These are phyloP conservation scores for Citrus hindsii DNA, from an alignment of 345 rosid genomes.

Conservation along the genomic window DNA sequence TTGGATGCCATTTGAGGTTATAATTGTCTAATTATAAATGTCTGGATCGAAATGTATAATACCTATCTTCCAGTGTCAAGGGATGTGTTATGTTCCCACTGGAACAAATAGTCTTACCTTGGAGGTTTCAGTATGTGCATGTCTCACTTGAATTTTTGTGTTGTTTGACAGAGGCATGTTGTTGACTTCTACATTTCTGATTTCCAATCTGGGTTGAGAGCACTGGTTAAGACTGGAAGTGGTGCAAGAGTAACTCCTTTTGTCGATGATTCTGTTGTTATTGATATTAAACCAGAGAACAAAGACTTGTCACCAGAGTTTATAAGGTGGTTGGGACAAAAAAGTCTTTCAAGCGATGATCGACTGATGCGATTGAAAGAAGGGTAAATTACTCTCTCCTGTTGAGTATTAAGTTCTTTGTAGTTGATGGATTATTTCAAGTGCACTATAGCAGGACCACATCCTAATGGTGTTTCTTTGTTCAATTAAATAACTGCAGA, in stretches of 20 bases:
- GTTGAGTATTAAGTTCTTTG: neutral
- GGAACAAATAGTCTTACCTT: neutral
- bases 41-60: neutral
- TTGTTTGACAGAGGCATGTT: constrained; percentile 68
- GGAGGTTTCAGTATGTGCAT: neutral
- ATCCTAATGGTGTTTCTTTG: neutral
- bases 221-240: constrained; percentile 88
- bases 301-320: constrained; percentile 81
- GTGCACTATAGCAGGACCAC: neutral
- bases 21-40: neutral
- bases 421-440: neutral
- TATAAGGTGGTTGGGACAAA: constrained; percentile 78
- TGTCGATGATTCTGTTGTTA: constrained; percentile 73
- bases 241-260: constrained; percentile 82
- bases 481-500: neutral
- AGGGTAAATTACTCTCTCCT: constrained; percentile 54
- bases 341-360: constrained; percentile 76
- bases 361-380: constrained; percentile 80
- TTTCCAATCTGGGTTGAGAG: constrained; percentile 95
- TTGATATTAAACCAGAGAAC: constrained; percentile 66
- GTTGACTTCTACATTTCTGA: constrained; percentile 99
- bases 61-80: neutral
- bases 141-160: neutral
- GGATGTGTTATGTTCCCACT: neutral
- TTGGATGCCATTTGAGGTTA: neutral